Percentiles rank a stretch among this genome's conserved stretches.
Conservation (phyloP, 169 alveolate genomes). For the Eimeria nieschulzi region DNA sequence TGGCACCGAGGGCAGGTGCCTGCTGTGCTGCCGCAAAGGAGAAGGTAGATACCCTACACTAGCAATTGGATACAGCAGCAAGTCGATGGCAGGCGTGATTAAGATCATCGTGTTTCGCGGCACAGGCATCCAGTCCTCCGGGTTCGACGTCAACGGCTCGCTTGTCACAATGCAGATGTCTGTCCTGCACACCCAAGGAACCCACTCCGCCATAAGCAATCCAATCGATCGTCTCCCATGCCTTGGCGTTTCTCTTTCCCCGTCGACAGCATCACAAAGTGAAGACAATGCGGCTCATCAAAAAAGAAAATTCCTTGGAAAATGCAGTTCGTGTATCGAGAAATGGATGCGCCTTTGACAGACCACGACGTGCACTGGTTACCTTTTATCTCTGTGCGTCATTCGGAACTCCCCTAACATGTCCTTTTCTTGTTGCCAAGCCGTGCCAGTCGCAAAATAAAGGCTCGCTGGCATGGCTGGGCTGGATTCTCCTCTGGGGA, state of each 20-base stretch:
- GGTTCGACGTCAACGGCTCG: slow-evolving; percentile 73
- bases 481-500: slow-evolving; percentile 30
- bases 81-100: slow-evolving; percentile 65
- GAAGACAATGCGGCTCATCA: no score
- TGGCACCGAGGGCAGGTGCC: background rate
- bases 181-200: slow-evolving; percentile 46
- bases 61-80: slow-evolving; percentile 66
- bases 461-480: slow-evolving; percentile 72
- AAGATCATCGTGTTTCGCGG: slow-evolving; percentile 72
- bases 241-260: no score
- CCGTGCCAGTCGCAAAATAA: slow-evolving; percentile 75
- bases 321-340: no score
- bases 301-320: no score
- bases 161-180: slow-evolving; percentile 73
- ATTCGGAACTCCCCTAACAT: slow-evolving; percentile 54
- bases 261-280: no score
- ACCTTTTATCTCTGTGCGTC: slow-evolving; percentile 73
- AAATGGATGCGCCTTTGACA: no score
- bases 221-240: no score
- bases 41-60: slow-evolving; percentile 62
- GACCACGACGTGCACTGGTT: no score
- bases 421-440: slow-evolving; percentile 64
- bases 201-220: background rate
- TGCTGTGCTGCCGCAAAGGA: slow-evolving; percentile 35
- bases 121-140: slow-evolving; percentile 77